These are phyloP conservation scores for Candida mattraensis DNA, from an alignment of 805 yeast species.

Conservation along the genomic window DNA sequence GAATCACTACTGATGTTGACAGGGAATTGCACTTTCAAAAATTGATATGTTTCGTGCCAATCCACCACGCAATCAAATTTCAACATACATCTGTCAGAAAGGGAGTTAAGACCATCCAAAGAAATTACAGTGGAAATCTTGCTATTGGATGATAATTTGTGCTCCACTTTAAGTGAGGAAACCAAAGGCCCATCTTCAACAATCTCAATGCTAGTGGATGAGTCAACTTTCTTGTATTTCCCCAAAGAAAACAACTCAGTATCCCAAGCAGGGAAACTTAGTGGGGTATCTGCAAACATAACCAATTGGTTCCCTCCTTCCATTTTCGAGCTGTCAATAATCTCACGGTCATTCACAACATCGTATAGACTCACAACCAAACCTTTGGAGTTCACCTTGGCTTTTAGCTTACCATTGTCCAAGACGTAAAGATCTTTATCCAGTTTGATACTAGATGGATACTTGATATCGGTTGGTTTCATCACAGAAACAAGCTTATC, in stretches of 20 bases:
- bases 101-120: slow-evolving; percentile 51
- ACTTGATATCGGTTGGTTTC: slow-evolving; percentile 29
- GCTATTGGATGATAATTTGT: slow-evolving; percentile 57
- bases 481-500: slow-evolving; percentile 15
- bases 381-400: slow-evolving; percentile 52
- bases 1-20: slow-evolving; percentile 73
- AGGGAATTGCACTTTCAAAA: slow-evolving; percentile 93
- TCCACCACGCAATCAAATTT: slow-evolving; percentile 62
- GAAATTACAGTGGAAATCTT: slow-evolving; percentile 68
- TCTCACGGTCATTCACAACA: slow-evolving; percentile 56
- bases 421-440: slow-evolving; percentile 45
- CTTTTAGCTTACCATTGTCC: slow-evolving; percentile 61
- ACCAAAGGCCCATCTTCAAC: slow-evolving; percentile 55
- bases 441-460: slow-evolving; percentile 51
- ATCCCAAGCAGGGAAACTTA: slow-evolving; percentile 96
- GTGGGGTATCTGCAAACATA: slow-evolving; percentile 85
- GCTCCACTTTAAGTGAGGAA: slow-evolving; percentile 61
- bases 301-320: slow-evolving; percentile 79
- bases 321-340: slow-evolving; percentile 55
- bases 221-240: slow-evolving; percentile 54
- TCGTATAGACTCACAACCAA: slow-evolving; percentile 66
- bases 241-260: slow-evolving; percentile 87
- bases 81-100: slow-evolving; percentile 39
- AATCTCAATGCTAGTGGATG: slow-evolving; percentile 39
- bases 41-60: slow-evolving; percentile 88